Evolutionary conservation across 2,329 filamentous ascomycete genomes (phyloP).

Genomic region (Drechslerella stenobrocha): DNA sequence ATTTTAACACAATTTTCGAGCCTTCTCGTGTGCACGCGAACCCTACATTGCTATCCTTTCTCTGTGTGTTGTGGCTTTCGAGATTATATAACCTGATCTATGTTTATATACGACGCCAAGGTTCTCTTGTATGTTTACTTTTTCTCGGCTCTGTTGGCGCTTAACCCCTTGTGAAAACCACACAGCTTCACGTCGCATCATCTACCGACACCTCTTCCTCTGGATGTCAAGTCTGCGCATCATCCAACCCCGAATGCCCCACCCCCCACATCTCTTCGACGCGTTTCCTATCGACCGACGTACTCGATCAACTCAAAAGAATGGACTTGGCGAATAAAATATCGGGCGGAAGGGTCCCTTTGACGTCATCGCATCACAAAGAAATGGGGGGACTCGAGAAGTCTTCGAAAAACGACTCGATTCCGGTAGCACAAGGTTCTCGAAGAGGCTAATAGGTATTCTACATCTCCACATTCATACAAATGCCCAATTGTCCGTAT

Average conservation of each 20-base stretch:
- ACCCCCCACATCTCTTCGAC: conserved; percentile 34
- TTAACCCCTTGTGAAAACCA: conserved; percentile 47
- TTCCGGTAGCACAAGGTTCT: no score
- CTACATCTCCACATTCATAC: no score
- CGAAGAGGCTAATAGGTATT: no score
- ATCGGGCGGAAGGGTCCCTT: conserved; percentile 37
- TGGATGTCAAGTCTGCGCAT: conserved; percentile 1
- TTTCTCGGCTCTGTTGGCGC: conserved; percentile 39
- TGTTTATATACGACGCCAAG: conserved; percentile 6
- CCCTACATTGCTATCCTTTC: no score
- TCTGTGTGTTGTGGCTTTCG: no score
- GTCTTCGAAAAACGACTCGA: no score
- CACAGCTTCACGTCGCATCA: conserved; percentile 48
- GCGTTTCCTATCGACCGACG: conserved; percentile 21
- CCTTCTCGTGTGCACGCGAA: no score
- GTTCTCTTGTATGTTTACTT: conserved; percentile 22
- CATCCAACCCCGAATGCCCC: conserved; percentile 42
- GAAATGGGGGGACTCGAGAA: not conserved
- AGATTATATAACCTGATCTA: no score
- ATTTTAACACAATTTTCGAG: no score
- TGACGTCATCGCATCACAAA: conserved; percentile 33
- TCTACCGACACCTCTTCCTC: conserved; percentile 44
- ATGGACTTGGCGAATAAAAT: conserved; percentile 34
- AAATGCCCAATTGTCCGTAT: no score
- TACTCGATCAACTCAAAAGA: not conserved